Conservation (phyloP, 1,284 basidiomycete species). For the Cryptococcus jaspeensis region DNA sequence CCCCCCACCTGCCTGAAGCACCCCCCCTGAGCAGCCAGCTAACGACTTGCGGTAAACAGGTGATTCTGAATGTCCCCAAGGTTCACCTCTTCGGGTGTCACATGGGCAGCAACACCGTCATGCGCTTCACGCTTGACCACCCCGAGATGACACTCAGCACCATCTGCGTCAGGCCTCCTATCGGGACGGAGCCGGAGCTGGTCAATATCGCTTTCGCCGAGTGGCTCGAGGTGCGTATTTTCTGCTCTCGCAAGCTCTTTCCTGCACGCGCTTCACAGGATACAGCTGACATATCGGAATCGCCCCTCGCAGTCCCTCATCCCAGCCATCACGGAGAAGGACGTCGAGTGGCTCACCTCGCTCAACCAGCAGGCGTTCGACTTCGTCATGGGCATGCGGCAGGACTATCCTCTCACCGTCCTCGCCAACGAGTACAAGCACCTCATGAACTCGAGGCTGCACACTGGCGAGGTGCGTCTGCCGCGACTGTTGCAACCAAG, state of each 20-base stretch:
- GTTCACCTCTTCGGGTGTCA: constrained; percentile 26
- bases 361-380: constrained; percentile 26
- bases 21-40: not conserved
- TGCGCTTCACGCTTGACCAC: constrained; percentile 12
- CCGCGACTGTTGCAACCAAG: too few relatives aligned
- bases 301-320: constrained; percentile 22
- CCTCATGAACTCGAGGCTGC: constrained; percentile 11
- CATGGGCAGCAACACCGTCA: constrained; percentile 16
- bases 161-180: constrained; percentile 16
- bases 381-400: constrained; percentile 9
- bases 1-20: not conserved
- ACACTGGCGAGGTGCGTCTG: constrained; percentile 10
- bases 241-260: too few relatives aligned
- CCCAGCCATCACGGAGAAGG: constrained; percentile 8
- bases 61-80: constrained; percentile 3
- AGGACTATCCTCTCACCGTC: constrained; percentile 15
- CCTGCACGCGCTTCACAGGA: not conserved
- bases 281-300: too few relatives aligned
- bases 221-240: constrained; percentile 25
- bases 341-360: constrained; percentile 22
- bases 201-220: constrained; percentile 19
- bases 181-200: constrained; percentile 11
- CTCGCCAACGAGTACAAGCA: constrained; percentile 22
- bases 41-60: too few relatives aligned
- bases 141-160: constrained; percentile 13